Evolutionary conservation across 257 asterid genomes (phyloP).

Genomic region (Salvia rosmarinus): DNA sequence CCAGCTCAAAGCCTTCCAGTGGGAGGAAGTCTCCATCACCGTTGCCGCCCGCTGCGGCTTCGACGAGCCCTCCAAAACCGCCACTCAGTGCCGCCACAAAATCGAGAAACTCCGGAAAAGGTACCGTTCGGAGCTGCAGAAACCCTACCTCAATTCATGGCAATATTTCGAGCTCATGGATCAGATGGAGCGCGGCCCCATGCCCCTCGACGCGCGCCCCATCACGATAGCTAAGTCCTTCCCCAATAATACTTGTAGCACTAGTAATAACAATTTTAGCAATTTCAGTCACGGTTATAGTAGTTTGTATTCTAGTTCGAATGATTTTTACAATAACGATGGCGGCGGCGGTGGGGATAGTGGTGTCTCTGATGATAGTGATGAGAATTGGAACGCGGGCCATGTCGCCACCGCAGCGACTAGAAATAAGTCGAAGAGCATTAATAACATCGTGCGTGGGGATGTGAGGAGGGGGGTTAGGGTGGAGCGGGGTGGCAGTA

Average conservation of each 20-base stretch:
- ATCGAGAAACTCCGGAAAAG: constrained; percentile 90
- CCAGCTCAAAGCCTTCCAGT: constrained; percentile 81
- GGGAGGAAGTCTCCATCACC: constrained; percentile 77
- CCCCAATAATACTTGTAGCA: constrained; percentile 29
- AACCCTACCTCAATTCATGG: constrained; percentile 76
- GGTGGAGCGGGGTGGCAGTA: constrained; percentile 35
- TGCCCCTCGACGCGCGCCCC: constrained; percentile 65
- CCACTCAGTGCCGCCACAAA: constrained; percentile 99
- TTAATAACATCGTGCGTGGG: constrained; percentile 52
- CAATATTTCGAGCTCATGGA: constrained; percentile 85
- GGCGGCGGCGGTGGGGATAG: constrained; percentile 19
- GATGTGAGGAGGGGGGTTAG: constrained; percentile 28
- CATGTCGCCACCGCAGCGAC: constrained; percentile 35
- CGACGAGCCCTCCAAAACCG: constrained; percentile 71
- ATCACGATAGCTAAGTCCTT: constrained; percentile 48
- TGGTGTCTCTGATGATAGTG: constrained; percentile 56
- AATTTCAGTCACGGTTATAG: constrained; percentile 33
- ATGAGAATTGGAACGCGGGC: constrained; percentile 43
- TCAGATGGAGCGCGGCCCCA: constrained; percentile 87
- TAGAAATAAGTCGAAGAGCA: constrained; percentile 57
- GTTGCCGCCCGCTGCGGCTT: constrained; percentile 86
- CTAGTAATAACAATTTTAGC: constrained; percentile 5
- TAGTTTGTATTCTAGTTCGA: constrained; percentile 30
- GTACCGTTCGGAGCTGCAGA: constrained; percentile 71
- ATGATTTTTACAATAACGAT: constrained; percentile 29